A percentile compares a stretch with the other conserved stretches of the same genome.
These are phyloP conservation scores for Canariomyces notabilis DNA, from an alignment of 2,329 filamentous ascomycete genomes.

Conservation along the genomic window DNA sequence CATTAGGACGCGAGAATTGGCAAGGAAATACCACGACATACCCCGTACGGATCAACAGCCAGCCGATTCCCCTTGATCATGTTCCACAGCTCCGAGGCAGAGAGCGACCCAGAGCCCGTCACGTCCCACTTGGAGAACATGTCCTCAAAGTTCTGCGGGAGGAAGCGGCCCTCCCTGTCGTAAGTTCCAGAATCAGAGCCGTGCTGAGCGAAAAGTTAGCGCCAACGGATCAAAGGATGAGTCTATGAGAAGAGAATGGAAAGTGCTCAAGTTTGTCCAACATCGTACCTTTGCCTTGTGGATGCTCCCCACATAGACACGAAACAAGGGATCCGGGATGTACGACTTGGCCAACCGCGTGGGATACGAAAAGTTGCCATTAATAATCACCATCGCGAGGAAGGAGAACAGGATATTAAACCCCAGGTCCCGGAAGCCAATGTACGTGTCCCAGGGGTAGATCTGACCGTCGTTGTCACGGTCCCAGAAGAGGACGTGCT, in stretches of 20 bases:
- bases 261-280: neutral
- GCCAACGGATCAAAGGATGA: too few relatives aligned
- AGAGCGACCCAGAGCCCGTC: slow-evolving; percentile 35
- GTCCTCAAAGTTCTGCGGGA: slow-evolving; percentile 47
- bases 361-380: slow-evolving; percentile 41
- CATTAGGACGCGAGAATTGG: neutral
- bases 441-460: slow-evolving; percentile 36
- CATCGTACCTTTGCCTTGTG: slow-evolving; percentile 36
- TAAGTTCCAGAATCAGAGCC: slow-evolving; percentile 43
- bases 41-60: slow-evolving; percentile 41
- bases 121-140: slow-evolving; percentile 44
- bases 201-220: slow-evolving; percentile 30
- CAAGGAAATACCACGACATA: slow-evolving; percentile 23
- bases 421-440: slow-evolving; percentile 36
- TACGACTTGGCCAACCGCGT: slow-evolving; percentile 34
- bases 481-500: slow-evolving; percentile 40
- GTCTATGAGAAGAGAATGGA: neutral
- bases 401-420: slow-evolving; percentile 37
- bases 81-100: slow-evolving; percentile 31
- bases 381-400: slow-evolving; percentile 37
- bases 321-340: slow-evolving; percentile 35
- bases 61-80: slow-evolving; percentile 38
- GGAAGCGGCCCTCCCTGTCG: slow-evolving; percentile 44
- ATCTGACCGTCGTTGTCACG: slow-evolving; percentile 37
- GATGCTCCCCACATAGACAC: slow-evolving; percentile 35